Evolutionary conservation across 73 alveolate genomes (phyloP), one percentile per base, ranked within the genome.

Genomic region (Stentor coeruleus): DNA sequence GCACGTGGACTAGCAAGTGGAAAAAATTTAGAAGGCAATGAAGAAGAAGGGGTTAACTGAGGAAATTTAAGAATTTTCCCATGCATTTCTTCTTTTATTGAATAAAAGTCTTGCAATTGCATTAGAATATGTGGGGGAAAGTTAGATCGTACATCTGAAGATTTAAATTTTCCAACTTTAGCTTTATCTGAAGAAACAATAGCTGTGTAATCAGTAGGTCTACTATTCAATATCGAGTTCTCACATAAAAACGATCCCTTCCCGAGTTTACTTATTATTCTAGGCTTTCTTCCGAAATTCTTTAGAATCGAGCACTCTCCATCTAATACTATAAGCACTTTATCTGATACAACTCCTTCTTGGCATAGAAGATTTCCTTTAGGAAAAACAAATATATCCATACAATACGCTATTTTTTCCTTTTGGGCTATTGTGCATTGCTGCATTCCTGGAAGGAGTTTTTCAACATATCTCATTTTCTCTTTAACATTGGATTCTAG

Each of bases 131-230:
- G 66, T 49, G 66, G 20, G 20, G 66, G 66, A 49, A 49, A 49
- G 20, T 49, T 49, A 49, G 6, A 11, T 49, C 20, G 6, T 49
- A 49, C 20, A 49, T 49, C 66, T 49, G 66, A 49, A 20, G 6
- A 11, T 20, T 49, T 49, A 20, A 49, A 49, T 49, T 49, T 49
- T 49, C 66, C 66, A 11, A 49, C 20, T 49, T 49, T 49, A 11
- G 66, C 66, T 49, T 49, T 49, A 11, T 49, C 66, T 11, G 66
- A 49, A 11, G 66, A 49, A 49, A 49, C 66, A 11, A 49, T 49
- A 6, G 20, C 66, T 49, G 66, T 49, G 66, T 49, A 49, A 11
- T 49, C 66, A 49, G 66, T 49, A 49, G 66, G 66, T 49, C 66
- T 49, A 11, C 66, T 20, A 49, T 49, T 11, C 6, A 49, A 49